phyloP scores from a whole-genome alignment of 371 early-diverging fungal genomes.

The Mucor irregularis region DNA sequence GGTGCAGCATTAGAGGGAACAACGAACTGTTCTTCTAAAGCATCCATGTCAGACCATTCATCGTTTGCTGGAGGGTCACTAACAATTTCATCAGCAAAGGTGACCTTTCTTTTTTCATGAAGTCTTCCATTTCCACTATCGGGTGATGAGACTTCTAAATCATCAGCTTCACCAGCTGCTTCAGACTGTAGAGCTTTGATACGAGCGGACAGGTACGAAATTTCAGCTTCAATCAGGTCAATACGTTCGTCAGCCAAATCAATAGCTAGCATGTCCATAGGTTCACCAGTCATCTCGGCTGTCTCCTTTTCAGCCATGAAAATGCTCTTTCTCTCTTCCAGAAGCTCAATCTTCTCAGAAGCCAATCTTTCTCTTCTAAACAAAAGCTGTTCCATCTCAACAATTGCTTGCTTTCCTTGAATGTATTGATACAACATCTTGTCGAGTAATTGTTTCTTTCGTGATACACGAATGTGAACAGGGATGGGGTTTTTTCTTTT shows the following conservation, averaged over 20 bases:
- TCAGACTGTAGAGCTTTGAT: slow-evolving; percentile 73
- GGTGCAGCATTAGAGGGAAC: slow-evolving; percentile 59
- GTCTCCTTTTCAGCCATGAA: slow-evolving; percentile 63
- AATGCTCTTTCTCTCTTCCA: slow-evolving; percentile 70
- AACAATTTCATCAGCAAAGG: slow-evolving; percentile 52
- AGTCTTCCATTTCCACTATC: background rate
- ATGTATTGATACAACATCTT: slow-evolving; percentile 55
- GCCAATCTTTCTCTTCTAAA: slow-evolving; percentile 61
- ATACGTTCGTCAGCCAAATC: slow-evolving; percentile 82
- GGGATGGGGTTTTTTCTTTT: slow-evolving; percentile 38
- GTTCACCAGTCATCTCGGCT: slow-evolving; percentile 49
- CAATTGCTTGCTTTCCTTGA: slow-evolving; percentile 53
- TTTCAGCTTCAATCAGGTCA: slow-evolving; percentile 82
- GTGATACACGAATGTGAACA: slow-evolving; percentile 36
- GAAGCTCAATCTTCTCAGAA: slow-evolving; percentile 70
- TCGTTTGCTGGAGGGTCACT: slow-evolving; percentile 34
- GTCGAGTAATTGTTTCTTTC: slow-evolving; percentile 66
- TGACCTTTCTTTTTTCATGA: slow-evolving; percentile 34
- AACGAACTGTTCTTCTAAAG: slow-evolving; percentile 59
- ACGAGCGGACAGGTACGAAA: slow-evolving; percentile 71
- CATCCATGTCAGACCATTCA: slow-evolving; percentile 53
- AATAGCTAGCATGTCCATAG: slow-evolving; percentile 56
- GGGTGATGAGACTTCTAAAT: background rate
- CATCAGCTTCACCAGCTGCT: slow-evolving; percentile 56
- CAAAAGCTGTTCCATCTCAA: slow-evolving; percentile 52